Evolutionary conservation across 2,329 filamentous ascomycete species (phyloP), one percentile per base, ranked within the genome.

Genomic region (Zymoseptoria tritici): DNA sequence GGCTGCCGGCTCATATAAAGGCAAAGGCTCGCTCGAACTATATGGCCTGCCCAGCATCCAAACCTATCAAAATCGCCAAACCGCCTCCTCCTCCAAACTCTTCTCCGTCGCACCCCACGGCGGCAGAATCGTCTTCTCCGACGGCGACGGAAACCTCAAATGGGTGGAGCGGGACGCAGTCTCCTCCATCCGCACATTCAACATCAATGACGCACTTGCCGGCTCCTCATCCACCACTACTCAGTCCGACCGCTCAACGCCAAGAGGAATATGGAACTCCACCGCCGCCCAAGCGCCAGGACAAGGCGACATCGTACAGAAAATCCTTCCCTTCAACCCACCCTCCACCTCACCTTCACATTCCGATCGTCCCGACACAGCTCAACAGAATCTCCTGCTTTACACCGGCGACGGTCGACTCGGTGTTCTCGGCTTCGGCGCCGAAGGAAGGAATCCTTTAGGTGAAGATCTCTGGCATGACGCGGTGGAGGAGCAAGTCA

Each of bases 111-210:
- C 86, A 4, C 85, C 86, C 16, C 93, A 97, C 65, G 93, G 93
- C 4, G 88, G 87, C 7, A 83, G 89, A 4, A 82, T 97, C 31
- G 90, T 91, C 19, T 89, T 89, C 65, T 90, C 90, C 2, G 93
- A 97, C 69, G 89, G 89, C 0, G 85, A 90, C 22, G 93, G 93
- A 0, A 85, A 87, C 55, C 74, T 97, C 63, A 93, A 91, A 72
- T 97, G 93, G 92, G 85, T 95, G 52, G 93, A 97, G 74, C 81
- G 92, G 42, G 91, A 97, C 69, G 91, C 89, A 0, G 77, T 75
- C 46, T 78, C 78, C 8, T 75, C 80, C 24, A 78, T 85, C 4
- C 77, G 83, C 13, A 76, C 77, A 0, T 81, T 81, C 72, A 85
- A 85, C 64, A 80, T 86, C 69, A 85, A 85, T 60, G 74, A 77